A percentile compares a stretch with the other conserved stretches of the same genome.
Conservation (phyloP, 495 filamentous ascomycete genomes). For the Talaromyces ruber region DNA sequence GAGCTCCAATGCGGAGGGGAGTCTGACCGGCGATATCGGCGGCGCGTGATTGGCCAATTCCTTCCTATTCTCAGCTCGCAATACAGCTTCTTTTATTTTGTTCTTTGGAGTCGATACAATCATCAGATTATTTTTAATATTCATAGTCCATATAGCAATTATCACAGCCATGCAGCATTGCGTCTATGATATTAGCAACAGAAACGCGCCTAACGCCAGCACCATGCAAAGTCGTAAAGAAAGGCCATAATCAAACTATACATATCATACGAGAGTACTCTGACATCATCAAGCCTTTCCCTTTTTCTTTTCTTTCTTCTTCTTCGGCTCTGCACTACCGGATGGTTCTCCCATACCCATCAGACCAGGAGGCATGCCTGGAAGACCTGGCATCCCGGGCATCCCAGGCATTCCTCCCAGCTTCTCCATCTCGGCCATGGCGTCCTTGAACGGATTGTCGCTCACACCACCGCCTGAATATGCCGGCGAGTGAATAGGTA, state of each 20-base stretch:
- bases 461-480: constrained; percentile 90
- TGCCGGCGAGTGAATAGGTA: constrained; percentile 81
- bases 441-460: constrained; percentile 94
- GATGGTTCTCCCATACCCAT: constrained; percentile 23
- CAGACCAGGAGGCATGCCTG: constrained; percentile 31
- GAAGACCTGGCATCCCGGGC: constrained; percentile 32
- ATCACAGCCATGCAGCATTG: background rate
- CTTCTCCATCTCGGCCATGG: constrained; percentile 87
- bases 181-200: background rate
- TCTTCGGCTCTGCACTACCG: constrained; percentile 33
- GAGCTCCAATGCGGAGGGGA: background rate
- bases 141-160: background rate
- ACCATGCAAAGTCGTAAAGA: constrained; percentile 21
- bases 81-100: background rate
- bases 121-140: too few species aligned
- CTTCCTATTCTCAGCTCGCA: background rate
- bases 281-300: constrained; percentile 25
- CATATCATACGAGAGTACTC: constrained; percentile 6
- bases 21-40: background rate
- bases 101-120: background rate
- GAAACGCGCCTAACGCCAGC: constrained; percentile 20
- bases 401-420: constrained; percentile 46
- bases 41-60: background rate
- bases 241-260: constrained; percentile 3
- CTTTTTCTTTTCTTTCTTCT: constrained; percentile 46